A percentile compares a stretch with the other conserved stretches of the same genome.
phyloP scores from a whole-genome alignment of 1,139 yeast species.

The Geotrichum phurueaensis region DNA sequence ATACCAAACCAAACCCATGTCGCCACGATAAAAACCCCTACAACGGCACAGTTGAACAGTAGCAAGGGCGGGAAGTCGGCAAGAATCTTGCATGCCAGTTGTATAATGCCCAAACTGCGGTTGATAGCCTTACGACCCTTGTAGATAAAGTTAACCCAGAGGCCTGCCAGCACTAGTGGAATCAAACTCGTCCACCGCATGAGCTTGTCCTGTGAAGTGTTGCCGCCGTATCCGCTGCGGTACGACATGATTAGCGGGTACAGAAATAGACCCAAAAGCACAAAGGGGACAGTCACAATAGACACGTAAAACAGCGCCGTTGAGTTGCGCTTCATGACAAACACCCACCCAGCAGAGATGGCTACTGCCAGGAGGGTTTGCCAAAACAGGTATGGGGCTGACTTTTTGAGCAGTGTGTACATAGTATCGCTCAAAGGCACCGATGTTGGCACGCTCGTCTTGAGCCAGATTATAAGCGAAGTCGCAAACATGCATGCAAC shows the following conservation, averaged over 20 bases:
- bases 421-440: constrained; percentile 35
- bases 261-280: constrained; percentile 28
- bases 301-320: constrained; percentile 33
- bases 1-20: constrained; percentile 37
- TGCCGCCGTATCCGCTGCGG: constrained; percentile 33
- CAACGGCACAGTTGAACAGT: constrained; percentile 30
- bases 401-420: constrained; percentile 31
- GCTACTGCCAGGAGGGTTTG: constrained; percentile 31
- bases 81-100: constrained; percentile 35
- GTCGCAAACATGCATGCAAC: constrained; percentile 35
- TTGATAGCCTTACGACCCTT: constrained; percentile 32
- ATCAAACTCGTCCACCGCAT: constrained; percentile 37
- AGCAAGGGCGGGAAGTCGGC: constrained; percentile 33
- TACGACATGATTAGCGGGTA: constrained; percentile 36
- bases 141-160: constrained; percentile 35
- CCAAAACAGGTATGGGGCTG: constrained; percentile 28
- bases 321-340: constrained; percentile 30
- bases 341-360: constrained; percentile 33
- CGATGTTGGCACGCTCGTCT: constrained; percentile 28
- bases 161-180: constrained; percentile 32
- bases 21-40: constrained; percentile 29
- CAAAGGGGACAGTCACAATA: constrained; percentile 35
- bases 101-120: constrained; percentile 37
- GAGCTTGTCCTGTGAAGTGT: constrained; percentile 35
- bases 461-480: constrained; percentile 33